Conservation (phyloP, 73 alveolate species). For the Breviolum minutum region DNA sequence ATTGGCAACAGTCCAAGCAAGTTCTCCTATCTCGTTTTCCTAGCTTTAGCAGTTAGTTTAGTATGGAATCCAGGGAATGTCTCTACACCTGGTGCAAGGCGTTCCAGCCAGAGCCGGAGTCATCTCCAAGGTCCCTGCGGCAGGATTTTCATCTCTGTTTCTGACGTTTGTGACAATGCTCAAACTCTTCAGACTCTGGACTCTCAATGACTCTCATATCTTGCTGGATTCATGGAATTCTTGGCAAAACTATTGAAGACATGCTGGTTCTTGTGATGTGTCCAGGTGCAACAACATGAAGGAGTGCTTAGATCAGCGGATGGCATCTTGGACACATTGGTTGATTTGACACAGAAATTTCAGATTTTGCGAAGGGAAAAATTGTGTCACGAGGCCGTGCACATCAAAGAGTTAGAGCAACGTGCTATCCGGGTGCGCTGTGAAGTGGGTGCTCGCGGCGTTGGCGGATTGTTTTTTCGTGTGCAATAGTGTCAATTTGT, state of each 20-base stretch:
- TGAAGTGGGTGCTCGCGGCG: neutral
- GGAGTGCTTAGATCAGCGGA: conserved; percentile 65
- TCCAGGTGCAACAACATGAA: conserved; percentile 50
- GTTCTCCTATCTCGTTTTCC: no score
- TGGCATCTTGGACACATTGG: neutral
- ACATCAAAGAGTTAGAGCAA: conserved; percentile 47
- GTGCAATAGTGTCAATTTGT: neutral
- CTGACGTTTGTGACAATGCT: no score
- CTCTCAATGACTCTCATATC: neutral
- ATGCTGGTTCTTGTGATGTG: neutral
- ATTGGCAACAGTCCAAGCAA: no score
- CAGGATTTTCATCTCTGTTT: no score
- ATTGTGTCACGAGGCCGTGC: conserved; percentile 15
- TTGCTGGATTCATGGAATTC: no score
- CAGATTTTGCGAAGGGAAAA: no score
- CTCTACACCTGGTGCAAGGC: neutral
- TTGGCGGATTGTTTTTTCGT: no score
- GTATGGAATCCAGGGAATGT: neutral
- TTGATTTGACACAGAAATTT: no score
- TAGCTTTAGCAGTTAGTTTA: no score
- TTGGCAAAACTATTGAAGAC: neutral
- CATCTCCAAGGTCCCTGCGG: conserved; percentile 8
- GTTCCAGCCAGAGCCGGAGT: conserved; percentile 27
- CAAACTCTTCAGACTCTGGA: neutral
- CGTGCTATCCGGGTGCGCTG: conserved; percentile 12